Evolutionary conservation across 371 early-diverging fungal genomes (phyloP).

Genomic region (Fennellomyces sp.): DNA sequence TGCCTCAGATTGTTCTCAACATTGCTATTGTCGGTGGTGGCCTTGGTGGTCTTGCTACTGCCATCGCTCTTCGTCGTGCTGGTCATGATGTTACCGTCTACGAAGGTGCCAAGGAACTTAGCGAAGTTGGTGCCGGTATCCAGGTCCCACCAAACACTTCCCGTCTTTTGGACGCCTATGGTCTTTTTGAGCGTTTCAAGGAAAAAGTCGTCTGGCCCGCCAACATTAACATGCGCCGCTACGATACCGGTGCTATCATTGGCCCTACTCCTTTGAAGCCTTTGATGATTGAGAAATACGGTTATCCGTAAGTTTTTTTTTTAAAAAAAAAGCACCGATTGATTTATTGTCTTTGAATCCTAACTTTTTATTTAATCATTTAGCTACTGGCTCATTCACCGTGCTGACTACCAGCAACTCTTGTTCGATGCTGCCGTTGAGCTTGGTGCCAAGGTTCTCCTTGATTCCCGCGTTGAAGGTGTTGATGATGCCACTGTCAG

Average conservation of each 20-base stretch:
- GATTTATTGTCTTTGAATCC: neutral
- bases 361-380: neutral
- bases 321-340: neutral
- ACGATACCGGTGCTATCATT: conserved; percentile 28
- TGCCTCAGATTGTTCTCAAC: conserved; percentile 8
- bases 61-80: conserved; percentile 25
- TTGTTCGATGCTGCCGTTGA: conserved; percentile 24
- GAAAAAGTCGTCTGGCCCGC: conserved; percentile 28
- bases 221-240: conserved; percentile 28
- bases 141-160: conserved; percentile 34
- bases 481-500: conserved; percentile 18
- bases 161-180: conserved; percentile 23
- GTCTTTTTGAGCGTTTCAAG: conserved; percentile 21
- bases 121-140: conserved; percentile 34
- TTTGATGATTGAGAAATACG: conserved; percentile 23
- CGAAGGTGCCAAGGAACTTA: conserved; percentile 22
- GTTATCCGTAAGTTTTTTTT: conserved; percentile 26
- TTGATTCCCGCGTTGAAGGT: conserved; percentile 20
- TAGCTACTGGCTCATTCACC: conserved; percentile 30
- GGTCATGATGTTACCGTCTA: conserved; percentile 27
- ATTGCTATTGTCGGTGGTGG: conserved; percentile 27
- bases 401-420: conserved; percentile 26
- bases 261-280: conserved; percentile 24
- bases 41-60: conserved; percentile 31
- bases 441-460: conserved; percentile 19